phyloP scores from a whole-genome alignment of 768 basidiomycete species.

The Pleurotus sapidus region DNA sequence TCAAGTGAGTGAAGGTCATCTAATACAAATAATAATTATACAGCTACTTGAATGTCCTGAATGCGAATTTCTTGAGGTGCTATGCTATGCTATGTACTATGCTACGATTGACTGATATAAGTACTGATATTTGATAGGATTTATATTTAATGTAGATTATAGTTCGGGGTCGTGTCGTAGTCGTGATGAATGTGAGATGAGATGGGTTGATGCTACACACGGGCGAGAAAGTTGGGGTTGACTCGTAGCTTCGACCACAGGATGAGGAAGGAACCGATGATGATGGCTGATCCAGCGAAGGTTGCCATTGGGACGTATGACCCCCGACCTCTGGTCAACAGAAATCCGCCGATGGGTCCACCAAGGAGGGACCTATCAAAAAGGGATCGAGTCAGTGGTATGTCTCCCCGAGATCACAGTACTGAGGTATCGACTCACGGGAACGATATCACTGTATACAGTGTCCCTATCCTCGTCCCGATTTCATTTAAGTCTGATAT shows the following conservation, averaged over 20 bases:
- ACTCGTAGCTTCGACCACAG: slow-evolving; percentile 47
- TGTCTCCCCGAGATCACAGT: background rate
- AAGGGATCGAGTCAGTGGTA: background rate
- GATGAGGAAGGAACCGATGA: slow-evolving; percentile 59
- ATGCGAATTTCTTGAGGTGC: too few relatives aligned
- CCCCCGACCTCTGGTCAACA: slow-evolving; percentile 45
- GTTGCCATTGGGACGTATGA: slow-evolving; percentile 50
- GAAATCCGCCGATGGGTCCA: slow-evolving; percentile 59
- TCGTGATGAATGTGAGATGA: too few relatives aligned
- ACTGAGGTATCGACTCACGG: slow-evolving; percentile 50
- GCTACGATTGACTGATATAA: too few relatives aligned
- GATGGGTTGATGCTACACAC: slow-evolving; percentile 30
- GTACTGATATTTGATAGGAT: too few relatives aligned
- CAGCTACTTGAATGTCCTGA: too few relatives aligned
- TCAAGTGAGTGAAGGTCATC: too few relatives aligned
- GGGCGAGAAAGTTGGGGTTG: slow-evolving; percentile 37
- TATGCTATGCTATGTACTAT: too few relatives aligned
- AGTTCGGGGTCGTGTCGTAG: too few relatives aligned
- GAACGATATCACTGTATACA: slow-evolving; percentile 64
- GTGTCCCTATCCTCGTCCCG: slow-evolving; percentile 59
- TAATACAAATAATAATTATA: too few relatives aligned
- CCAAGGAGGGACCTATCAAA: slow-evolving; percentile 54
- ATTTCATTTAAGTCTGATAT: slow-evolving; percentile 59
- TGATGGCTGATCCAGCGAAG: slow-evolving; percentile 56
- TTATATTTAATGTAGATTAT: too few relatives aligned